Evolutionary conservation across 2,329 filamentous ascomycete genomes (phyloP), one percentile per base, ranked within the genome.

Genomic region (Ceratocystis diversiconidia): DNA sequence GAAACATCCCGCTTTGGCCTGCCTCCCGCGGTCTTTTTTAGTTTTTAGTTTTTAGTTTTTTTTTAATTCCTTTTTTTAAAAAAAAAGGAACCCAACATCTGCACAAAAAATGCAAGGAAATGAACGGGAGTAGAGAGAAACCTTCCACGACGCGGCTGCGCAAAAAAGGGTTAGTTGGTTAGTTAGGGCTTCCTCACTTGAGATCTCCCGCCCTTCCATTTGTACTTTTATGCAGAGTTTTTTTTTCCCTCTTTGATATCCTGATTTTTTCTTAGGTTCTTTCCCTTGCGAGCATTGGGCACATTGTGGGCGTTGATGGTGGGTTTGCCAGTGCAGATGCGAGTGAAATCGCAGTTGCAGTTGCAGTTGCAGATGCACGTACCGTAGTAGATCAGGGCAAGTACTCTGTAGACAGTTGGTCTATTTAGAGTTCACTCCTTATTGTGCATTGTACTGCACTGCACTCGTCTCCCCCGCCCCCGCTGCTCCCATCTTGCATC

Each of bases 401-500:
- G 52, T 59, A 59, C 28, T 59, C 25, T 59, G 52, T 59, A 59
- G 52, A 59, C 52, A 52, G 48, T 52, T 52, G 48, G 48, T 52
- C 48, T 17, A 25, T 52, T 52, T 52, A 52, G 48, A 52, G 48
- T 52, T 52, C 48, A 52, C 48, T 52, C 48, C 48, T 41, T 15
- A 28, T 52, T 52, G 48, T 52, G 48, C 48, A 52, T 52, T 52
- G 48, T 25, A 52, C 48, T 52, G 19, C 19, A 4, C 8, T 19
- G 17, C 48, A 25, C 48, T 25, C 48, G 3, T 41, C 48, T 25
- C 19, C 48, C 48, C 44, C 44, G 17, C 44, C 17, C 44, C 44
- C 44, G 17, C 19, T 25, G 8, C 19, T 25, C 22, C 46, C 46
- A 50, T 50, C 46, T 50, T 50, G 46, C 46, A 41, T 41, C 36